A percentile compares a stretch with the other conserved stretches of the same genome.
phyloP scores from a whole-genome alignment of 2,329 filamentous ascomycete species.

The Intubia oerlemansii region DNA sequence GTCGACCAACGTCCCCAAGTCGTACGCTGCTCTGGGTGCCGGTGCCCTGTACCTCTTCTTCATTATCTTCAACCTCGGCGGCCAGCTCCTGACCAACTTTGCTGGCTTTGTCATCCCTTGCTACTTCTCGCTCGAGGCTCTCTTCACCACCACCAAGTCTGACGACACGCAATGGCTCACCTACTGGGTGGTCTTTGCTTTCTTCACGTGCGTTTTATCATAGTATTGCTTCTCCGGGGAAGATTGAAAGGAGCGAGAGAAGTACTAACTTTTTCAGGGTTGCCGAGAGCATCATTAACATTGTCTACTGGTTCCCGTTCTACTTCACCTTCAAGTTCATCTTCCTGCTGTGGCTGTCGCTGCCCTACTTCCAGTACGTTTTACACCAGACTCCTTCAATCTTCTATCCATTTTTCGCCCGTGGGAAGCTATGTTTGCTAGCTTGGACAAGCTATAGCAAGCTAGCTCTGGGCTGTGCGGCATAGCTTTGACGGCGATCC shows the following conservation, averaged over 20 bases:
- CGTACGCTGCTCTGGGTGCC: conserved; percentile 59
- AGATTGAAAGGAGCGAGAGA: too few relatives aligned
- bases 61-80: conserved; percentile 80
- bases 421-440: too few relatives aligned
- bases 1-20: conserved; percentile 65
- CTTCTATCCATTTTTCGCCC: background rate
- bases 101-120: conserved; percentile 66
- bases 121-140: conserved; percentile 63
- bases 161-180: conserved; percentile 71
- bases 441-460: too few relatives aligned
- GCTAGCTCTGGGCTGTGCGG: too few relatives aligned
- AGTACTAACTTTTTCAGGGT: conserved; percentile 26
- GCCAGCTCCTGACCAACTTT: conserved; percentile 71
- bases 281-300: conserved; percentile 60
- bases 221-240: background rate
- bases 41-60: conserved; percentile 72
- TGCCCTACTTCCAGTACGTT: conserved; percentile 76
- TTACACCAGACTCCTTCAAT: background rate
- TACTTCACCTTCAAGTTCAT: conserved; percentile 99
- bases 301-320: conserved; percentile 92
- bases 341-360: conserved; percentile 91
- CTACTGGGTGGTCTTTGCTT: conserved; percentile 74
- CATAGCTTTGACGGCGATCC: too few relatives aligned
- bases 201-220: conserved; percentile 40
- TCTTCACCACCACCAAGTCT: conserved; percentile 48